These are phyloP conservation scores for Neltuma alba DNA, from an alignment of 306 rosid species.

Conservation along the genomic window DNA sequence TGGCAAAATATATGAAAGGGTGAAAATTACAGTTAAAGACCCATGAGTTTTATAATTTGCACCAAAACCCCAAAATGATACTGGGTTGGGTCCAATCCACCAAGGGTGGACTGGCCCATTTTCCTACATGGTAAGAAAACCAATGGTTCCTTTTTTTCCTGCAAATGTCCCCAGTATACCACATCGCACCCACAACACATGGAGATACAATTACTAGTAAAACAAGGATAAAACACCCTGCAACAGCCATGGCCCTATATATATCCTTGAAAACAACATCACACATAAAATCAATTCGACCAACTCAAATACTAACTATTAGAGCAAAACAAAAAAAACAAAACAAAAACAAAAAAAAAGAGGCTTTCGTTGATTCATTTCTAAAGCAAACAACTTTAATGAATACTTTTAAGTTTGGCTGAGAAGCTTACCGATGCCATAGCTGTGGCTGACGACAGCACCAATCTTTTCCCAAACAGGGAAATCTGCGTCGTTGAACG, in stretches of 20 bases:
- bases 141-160: not conserved
- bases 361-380: not conserved
- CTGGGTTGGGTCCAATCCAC: too few relatives aligned
- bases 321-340: not conserved
- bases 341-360: too few relatives aligned
- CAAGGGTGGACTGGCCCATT: too few relatives aligned
- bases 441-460: conserved; percentile 91
- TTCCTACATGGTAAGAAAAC: too few relatives aligned
- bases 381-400: conserved; percentile 12
- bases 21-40: too few relatives aligned
- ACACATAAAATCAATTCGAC: not conserved
- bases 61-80: too few relatives aligned
- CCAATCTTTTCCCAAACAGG: conserved; percentile 98
- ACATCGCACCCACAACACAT: not conserved
- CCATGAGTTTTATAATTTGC: too few relatives aligned
- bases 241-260: conserved; percentile 95
- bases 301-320: not conserved
- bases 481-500: conserved; percentile 72
- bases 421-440: conserved; percentile 74
- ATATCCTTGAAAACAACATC: conserved; percentile 63
- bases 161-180: not conserved
- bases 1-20: too few relatives aligned
- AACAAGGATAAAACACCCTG: conserved; percentile 59
- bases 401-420: not conserved
- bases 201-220: not conserved